Conservation (phyloP, 2,329 filamentous ascomycete species). For the Nakataea oryzae region DNA sequence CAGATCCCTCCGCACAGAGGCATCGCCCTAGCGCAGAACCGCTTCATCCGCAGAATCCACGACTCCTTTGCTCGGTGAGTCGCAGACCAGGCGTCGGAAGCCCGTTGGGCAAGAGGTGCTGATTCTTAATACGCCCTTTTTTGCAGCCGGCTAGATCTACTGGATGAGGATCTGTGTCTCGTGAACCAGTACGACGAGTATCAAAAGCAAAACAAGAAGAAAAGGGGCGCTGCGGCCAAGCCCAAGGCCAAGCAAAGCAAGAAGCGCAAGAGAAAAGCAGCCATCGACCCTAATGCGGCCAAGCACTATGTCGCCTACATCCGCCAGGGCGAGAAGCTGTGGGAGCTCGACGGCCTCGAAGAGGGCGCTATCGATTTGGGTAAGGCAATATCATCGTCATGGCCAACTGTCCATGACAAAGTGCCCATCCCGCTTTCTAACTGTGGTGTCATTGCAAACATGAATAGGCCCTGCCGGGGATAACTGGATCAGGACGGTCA, state of each 20-base stretch:
- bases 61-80: constrained; percentile 72
- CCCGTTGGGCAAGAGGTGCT: background rate
- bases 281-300: constrained; percentile 43
- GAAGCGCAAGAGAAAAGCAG: constrained; percentile 21
- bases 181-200: constrained; percentile 39
- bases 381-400: constrained; percentile 9
- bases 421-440: background rate
- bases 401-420: background rate
- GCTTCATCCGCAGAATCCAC: constrained; percentile 70
- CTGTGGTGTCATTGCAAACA: background rate
- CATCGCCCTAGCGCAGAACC: constrained; percentile 61
- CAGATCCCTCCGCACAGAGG: constrained; percentile 68
- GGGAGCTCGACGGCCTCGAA: constrained; percentile 83
- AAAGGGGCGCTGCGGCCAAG: constrained; percentile 18
- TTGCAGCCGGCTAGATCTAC: constrained; percentile 59
- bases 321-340: constrained; percentile 61
- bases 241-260: constrained; percentile 16
- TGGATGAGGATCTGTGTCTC: constrained; percentile 59
- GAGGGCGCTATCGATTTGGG: constrained; percentile 57
- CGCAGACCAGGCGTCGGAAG: too few species aligned
- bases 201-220: constrained; percentile 1
- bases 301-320: constrained; percentile 91
- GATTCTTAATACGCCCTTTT: background rate
- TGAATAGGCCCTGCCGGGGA: background rate
- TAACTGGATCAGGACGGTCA: constrained; percentile 1